Conservation (phyloP, 2,329 filamentous ascomycete genomes). For the Claviceps arundinis region DNA sequence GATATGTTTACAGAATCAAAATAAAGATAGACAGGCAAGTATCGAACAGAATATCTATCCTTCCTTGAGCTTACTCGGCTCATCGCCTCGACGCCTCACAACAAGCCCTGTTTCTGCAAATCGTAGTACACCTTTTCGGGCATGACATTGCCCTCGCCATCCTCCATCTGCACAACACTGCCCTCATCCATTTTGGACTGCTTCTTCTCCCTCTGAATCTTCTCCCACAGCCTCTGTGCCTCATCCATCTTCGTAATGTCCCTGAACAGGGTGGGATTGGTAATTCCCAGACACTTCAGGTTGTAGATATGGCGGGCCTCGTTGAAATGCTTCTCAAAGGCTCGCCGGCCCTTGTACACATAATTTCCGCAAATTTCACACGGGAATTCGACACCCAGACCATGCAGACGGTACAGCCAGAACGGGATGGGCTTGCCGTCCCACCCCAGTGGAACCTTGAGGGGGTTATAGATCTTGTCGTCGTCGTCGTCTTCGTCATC, state of each 20-base stretch:
- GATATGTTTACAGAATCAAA: not conserved
- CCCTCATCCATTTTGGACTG: slow-evolving; percentile 63
- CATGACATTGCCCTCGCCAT: slow-evolving; percentile 96
- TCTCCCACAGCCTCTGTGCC: slow-evolving; percentile 79
- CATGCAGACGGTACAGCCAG: slow-evolving; percentile 96
- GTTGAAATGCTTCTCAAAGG: slow-evolving; percentile 98
- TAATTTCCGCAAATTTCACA: slow-evolving; percentile 98
- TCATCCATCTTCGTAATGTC: slow-evolving; percentile 92
- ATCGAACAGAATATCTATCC: not conserved
- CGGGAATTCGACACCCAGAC: slow-evolving; percentile 82
- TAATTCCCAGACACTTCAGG: slow-evolving; percentile 85
- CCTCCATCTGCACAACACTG: slow-evolving; percentile 95
- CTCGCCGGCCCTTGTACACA: slow-evolving; percentile 93
- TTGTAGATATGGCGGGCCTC: slow-evolving; percentile 89
- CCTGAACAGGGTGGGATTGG: slow-evolving; percentile 77
- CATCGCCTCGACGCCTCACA: slow-evolving; percentile 32
- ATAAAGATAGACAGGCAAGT: not conserved
- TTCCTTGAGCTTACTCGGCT: not conserved
- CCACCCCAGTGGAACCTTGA: slow-evolving; percentile 93
- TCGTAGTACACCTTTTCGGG: slow-evolving; percentile 97
- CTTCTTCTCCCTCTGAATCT: slow-evolving; percentile 78
- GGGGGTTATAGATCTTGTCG: slow-evolving; percentile 88
- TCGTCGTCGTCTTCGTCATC: slow-evolving; percentile 68
- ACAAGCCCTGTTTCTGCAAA: slow-evolving; percentile 78
- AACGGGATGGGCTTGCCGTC: slow-evolving; percentile 98